Conservation (phyloP, 768 basidiomycete species). For the Terana coerulea region DNA sequence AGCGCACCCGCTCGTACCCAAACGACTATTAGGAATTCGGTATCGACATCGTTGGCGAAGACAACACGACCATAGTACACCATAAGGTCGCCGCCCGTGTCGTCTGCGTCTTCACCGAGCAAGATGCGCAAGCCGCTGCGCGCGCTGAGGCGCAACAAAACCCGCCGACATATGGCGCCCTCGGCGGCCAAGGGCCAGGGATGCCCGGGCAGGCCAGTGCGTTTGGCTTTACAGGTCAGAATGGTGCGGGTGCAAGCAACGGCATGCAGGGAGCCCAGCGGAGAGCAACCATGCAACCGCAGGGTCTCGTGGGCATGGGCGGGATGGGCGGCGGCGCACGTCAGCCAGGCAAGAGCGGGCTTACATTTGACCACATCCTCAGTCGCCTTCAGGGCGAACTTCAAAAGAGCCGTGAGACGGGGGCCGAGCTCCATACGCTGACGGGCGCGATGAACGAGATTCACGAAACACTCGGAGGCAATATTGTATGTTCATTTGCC, state of each 20-base stretch:
- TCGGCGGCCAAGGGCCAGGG: constrained; percentile 30
- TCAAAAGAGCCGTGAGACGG: constrained; percentile 94
- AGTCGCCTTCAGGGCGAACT: constrained; percentile 87
- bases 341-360: constrained; percentile 75
- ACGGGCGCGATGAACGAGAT: constrained; percentile 85
- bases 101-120: constrained; percentile 80
- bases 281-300: constrained; percentile 53
- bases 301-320: constrained; percentile 66
- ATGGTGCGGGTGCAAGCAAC: constrained; percentile 18
- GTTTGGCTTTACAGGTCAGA: constrained; percentile 41
- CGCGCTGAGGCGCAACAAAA: constrained; percentile 67
- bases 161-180: constrained; percentile 24
- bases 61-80: constrained; percentile 96
- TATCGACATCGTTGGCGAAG: constrained; percentile 97
- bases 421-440: constrained; percentile 75
- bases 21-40: constrained; percentile 79
- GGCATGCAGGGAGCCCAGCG: constrained; percentile 40
- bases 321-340: constrained; percentile 72
- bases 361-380: constrained; percentile 91
- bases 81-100: constrained; percentile 98
- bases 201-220: constrained; percentile 35
- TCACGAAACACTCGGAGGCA: constrained; percentile 85
- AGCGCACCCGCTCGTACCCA: constrained; percentile 3
- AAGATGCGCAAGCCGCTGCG: constrained; percentile 75
- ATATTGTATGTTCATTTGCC: constrained; percentile 42